Evolutionary conservation across 2,329 filamentous ascomycete genomes (phyloP), one percentile per base, ranked within the genome.

Genomic region (Paecilomyces sp.): DNA sequence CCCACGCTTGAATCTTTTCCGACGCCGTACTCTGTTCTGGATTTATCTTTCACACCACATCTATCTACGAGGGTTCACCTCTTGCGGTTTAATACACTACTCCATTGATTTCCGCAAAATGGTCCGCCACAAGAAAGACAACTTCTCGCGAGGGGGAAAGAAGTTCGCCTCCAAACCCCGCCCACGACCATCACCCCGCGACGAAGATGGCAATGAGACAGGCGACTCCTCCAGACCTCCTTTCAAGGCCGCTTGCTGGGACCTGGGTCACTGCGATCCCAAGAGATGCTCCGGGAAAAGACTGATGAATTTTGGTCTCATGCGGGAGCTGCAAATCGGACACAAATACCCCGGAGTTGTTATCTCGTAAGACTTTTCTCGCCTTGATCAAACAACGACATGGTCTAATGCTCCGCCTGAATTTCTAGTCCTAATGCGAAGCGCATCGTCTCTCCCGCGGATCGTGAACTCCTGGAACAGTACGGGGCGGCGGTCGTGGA

Each of bases 171-270:
- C 81, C 65, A 81, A 85, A 62, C 82, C 86, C 62, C 81, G 85
- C 64, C 79, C 81, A 63, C 80, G 81, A 61, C 82, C 72, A 58
- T 66, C 67, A 61, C 72, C 81, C 65, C 79, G 77, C 70, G 71
- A 71, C 62, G 67, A 77, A 56, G 71, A 75, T 58, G 76, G 78
- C 62, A 74, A 79, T 58, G 71, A 74, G 18, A 66, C 68, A 53
- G 68, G 66, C 63, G 67, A 61, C 41, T 69, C 70, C 57, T 66
- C 72, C 60, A 74, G 73, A 56, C 77, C 77, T 41, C 72, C 78
- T 24, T 97, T 92, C 83, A 96, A 95, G 77, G 93, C 94, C 55
- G 94, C 93, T 61, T 97, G 93, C 75, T 99, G 94, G 94, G 94
- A 99, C 71, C 83, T 99, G 34, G 93, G 92, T 63, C 94, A 99